Conservation (phyloP, 257 asterid genomes). For the Gentiana straminea region DNA sequence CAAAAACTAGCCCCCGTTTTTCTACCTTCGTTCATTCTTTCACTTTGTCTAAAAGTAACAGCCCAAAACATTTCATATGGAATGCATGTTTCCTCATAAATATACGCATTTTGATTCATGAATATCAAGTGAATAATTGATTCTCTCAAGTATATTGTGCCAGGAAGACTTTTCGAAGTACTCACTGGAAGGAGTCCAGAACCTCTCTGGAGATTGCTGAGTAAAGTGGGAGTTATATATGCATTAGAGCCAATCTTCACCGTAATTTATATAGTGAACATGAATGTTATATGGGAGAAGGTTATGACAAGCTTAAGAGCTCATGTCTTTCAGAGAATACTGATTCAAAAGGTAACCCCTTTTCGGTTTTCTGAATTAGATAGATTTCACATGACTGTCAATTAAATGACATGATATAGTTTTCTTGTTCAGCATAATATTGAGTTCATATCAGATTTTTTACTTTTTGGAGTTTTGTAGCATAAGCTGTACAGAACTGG, state of each 20-base stretch:
- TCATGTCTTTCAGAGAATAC: constrained; percentile 79
- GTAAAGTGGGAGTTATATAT: constrained; percentile 61
- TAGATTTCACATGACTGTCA: too few species aligned
- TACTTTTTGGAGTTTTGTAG: too few species aligned
- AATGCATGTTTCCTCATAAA: not conserved
- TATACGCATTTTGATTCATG: not conserved
- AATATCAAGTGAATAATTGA: not conserved
- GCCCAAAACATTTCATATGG: too few species aligned
- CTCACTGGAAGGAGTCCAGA: constrained; percentile 70
- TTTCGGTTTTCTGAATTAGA: not conserved
- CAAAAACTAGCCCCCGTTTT: not conserved
- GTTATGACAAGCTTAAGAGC: constrained; percentile 97
- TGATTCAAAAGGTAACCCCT: constrained; percentile 81
- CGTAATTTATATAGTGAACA: constrained; percentile 61
- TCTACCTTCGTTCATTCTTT: not conserved
- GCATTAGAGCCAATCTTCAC: constrained; percentile 75
- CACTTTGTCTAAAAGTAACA: too few species aligned
- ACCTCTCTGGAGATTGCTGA: constrained; percentile 57
- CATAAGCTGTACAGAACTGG: too few species aligned
- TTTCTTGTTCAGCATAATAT: not conserved
- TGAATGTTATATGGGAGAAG: constrained; percentile 95
- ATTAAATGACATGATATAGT: too few species aligned
- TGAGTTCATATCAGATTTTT: not conserved
- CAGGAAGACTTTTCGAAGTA: constrained; percentile 88
- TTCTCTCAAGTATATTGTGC: constrained; percentile 13